These are phyloP conservation scores for Trypanosoma grayi DNA, from an alignment of 208 protist species.

Conservation along the genomic window DNA sequence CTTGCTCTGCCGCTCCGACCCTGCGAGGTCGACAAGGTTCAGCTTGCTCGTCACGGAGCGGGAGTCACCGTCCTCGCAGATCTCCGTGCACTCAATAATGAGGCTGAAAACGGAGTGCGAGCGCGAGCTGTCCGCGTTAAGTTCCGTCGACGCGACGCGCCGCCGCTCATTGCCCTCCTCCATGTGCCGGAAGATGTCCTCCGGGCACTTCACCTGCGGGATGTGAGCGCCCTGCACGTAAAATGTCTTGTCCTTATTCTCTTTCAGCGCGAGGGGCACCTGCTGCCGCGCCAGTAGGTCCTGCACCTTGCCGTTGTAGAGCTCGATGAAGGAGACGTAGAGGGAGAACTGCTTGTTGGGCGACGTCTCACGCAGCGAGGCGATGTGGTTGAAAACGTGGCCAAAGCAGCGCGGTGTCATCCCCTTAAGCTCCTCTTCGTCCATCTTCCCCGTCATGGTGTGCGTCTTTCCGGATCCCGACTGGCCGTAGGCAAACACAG, in stretches of 20 bases:
- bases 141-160: constrained; percentile 74
- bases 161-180: constrained; percentile 88
- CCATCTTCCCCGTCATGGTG: constrained; percentile 88
- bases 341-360: constrained; percentile 54
- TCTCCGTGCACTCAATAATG: constrained; percentile 75
- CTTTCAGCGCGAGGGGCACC: constrained; percentile 74
- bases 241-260: constrained; percentile 84
- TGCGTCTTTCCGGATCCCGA: constrained; percentile 94
- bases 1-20: constrained; percentile 87
- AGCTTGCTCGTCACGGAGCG: constrained; percentile 82
- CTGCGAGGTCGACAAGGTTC: constrained; percentile 92
- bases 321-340: constrained; percentile 82
- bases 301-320: constrained; percentile 90
- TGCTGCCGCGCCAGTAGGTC: constrained; percentile 87
- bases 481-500: constrained; percentile 95
- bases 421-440: constrained; percentile 54
- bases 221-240: constrained; percentile 76
- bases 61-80: constrained; percentile 65
- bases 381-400: constrained; percentile 75
- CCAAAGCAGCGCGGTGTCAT: constrained; percentile 78
- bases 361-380: constrained; percentile 34
- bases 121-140: constrained; percentile 89
- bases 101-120: constrained; percentile 92
- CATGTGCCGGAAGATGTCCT: constrained; percentile 76
- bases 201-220: constrained; percentile 70